Evolutionary conservation across 1,284 basidiomycete species (phyloP).

Genomic region (Schizophyllum amplum): DNA sequence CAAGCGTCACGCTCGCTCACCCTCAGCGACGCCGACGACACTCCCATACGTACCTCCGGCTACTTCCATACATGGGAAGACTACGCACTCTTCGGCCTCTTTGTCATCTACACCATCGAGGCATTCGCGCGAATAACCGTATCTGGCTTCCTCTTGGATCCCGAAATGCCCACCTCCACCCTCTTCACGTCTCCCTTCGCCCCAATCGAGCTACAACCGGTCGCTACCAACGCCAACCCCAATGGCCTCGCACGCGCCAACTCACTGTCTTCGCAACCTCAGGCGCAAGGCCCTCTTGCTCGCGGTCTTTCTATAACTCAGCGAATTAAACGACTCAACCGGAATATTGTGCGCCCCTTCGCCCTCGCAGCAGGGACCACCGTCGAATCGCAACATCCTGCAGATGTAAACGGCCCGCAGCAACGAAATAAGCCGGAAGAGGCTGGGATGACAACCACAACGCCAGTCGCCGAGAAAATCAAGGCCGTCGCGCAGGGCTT

Average conservation of each 20-base stretch:
- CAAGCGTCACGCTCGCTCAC: conserved; percentile 61
- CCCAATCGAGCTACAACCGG: conserved; percentile 15
- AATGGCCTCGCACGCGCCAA: conserved; percentile 19
- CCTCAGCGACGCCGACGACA: conserved; percentile 36
- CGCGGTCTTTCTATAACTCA: conserved; percentile 30
- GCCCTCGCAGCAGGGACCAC: conserved; percentile 20
- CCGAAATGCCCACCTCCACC: conserved; percentile 57
- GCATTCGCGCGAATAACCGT: conserved; percentile 85
- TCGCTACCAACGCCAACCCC: conserved; percentile 13
- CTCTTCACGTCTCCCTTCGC: conserved; percentile 41
- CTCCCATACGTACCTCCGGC: conserved; percentile 46
- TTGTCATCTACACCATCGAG: conserved; percentile 85
- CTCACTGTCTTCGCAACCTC: conserved; percentile 16
- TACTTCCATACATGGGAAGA: conserved; percentile 91
- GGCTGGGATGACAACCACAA: neutral
- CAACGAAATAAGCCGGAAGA: neutral
- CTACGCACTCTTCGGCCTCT: conserved; percentile 74
- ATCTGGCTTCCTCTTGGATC: conserved; percentile 87
- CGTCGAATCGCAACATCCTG: neutral
- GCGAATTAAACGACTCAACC: conserved; percentile 27
- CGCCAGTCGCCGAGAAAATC: conserved; percentile 19
- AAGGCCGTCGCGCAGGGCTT: conserved; percentile 19
- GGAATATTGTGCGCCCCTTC: conserved; percentile 36
- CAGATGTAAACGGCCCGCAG: neutral
- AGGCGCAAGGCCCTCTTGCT: conserved; percentile 26